A percentile compares a stretch with the other conserved stretches of the same genome.
phyloP scores from a whole-genome alignment of 148 eudicot species.

The Rhododendron kiyosumense region DNA sequence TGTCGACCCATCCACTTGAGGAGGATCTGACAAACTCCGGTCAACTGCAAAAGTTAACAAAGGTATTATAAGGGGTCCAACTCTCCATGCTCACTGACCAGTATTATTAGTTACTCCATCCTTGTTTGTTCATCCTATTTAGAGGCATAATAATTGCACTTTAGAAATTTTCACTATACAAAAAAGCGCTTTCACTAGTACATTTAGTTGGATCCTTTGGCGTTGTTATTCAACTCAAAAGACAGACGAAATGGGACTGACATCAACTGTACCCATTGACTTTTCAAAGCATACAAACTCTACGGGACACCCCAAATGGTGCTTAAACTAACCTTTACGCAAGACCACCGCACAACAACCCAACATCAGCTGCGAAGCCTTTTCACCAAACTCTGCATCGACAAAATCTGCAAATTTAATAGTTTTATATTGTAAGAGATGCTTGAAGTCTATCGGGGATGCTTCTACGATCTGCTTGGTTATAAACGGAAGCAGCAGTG shows the following conservation, averaged over 20 bases:
- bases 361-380: slow-evolving; percentile 50
- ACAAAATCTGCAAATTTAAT: slow-evolving; percentile 78
- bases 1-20: slow-evolving; percentile 40
- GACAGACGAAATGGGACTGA: not conserved
- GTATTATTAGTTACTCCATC: not conserved
- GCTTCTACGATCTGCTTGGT: slow-evolving; percentile 81
- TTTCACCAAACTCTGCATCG: slow-evolving; percentile 61
- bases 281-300: not conserved
- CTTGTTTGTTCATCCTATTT: not conserved
- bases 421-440: slow-evolving; percentile 74
- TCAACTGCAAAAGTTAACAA: slow-evolving; percentile 32
- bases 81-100: not conserved
- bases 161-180: not conserved
- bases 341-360: slow-evolving; percentile 87
- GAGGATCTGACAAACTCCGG: slow-evolving; percentile 20
- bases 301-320: not conserved
- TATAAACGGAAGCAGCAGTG: slow-evolving; percentile 77
- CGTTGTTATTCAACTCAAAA: not conserved
- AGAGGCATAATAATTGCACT: not conserved
- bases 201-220: not conserved
- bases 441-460: slow-evolving; percentile 71
- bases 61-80: not conserved
- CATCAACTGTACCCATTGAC: not conserved
- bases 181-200: not conserved
- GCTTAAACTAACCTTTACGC: slow-evolving; percentile 53